Conservation (phyloP, 495 filamentous ascomycete species). For the Lasiosphaeria ovina region DNA sequence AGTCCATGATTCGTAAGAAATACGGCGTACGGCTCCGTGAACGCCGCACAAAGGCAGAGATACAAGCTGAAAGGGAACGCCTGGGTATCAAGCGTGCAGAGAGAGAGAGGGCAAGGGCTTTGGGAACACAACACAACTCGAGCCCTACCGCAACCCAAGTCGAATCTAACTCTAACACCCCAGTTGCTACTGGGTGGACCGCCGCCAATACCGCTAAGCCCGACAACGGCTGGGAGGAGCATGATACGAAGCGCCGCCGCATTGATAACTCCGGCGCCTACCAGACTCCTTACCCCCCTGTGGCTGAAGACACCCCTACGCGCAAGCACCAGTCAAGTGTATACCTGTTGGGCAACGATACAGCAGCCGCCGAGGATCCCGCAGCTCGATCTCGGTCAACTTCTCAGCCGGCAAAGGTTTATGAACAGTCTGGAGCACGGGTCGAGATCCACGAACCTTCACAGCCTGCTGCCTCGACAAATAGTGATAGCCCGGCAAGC, state of each 20-base stretch:
- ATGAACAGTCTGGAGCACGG: constrained; percentile 10
- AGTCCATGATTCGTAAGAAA: constrained; percentile 49
- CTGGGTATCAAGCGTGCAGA: constrained; percentile 33
- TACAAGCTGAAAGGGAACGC: constrained; percentile 39
- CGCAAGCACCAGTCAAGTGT: constrained; percentile 31
- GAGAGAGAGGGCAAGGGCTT: constrained; percentile 15
- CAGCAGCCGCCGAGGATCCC: constrained; percentile 33
- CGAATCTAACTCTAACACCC: constrained; percentile 11
- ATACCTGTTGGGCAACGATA: constrained; percentile 31
- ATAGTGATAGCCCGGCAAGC: not conserved
- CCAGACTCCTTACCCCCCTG: constrained; percentile 12
- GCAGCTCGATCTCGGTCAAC: constrained; percentile 20
- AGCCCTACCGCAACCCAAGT: not conserved
- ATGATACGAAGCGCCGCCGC: constrained; percentile 33
- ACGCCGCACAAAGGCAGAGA: constrained; percentile 43
- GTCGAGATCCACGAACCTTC: constrained; percentile 21
- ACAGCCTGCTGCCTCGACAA: not conserved
- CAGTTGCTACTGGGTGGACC: constrained; percentile 25
- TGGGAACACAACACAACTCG: not conserved
- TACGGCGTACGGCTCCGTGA: constrained; percentile 48
- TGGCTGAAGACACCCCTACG: constrained; percentile 22
- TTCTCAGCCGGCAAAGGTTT: constrained; percentile 14
- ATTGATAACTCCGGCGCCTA: constrained; percentile 23
- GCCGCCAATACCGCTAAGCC: constrained; percentile 29
- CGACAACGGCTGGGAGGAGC: constrained; percentile 20